phyloP scores from a whole-genome alignment of 2,329 filamentous ascomycete species.

The Magnaporthiopsis incrustans region DNA sequence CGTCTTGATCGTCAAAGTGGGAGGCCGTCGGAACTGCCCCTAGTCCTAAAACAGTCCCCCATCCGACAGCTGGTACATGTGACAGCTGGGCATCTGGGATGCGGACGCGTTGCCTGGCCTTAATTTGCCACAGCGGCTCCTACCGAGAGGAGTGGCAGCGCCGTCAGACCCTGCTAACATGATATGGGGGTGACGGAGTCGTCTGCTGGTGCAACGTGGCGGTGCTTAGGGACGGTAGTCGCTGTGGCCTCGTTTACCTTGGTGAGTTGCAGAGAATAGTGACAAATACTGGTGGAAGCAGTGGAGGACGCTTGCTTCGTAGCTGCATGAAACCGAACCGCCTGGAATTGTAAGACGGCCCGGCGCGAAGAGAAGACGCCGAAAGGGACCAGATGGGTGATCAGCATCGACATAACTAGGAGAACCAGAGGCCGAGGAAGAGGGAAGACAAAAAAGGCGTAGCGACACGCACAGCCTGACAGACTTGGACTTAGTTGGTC shows the following conservation, averaged over 20 bases:
- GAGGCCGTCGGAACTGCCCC: background rate
- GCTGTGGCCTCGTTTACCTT: no score
- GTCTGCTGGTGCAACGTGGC: background rate
- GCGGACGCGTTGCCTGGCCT: background rate
- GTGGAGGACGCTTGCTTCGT: background rate
- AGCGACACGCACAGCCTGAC: no score
- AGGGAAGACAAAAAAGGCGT: no score
- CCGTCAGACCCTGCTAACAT: background rate
- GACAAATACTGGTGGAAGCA: background rate
- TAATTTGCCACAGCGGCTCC: background rate
- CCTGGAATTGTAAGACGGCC: background rate
- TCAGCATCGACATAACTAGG: no score
- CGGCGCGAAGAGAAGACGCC: background rate
- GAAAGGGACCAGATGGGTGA: no score
- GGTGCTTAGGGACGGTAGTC: no score
- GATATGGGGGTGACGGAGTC: no score
- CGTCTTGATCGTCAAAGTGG: background rate
- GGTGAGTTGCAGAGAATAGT: background rate
- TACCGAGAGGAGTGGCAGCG: background rate
- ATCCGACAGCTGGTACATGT: background rate
- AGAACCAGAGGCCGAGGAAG: no score
- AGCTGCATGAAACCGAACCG: background rate
- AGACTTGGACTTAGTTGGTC: no score
- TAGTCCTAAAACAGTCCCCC: background rate
- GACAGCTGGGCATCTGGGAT: background rate